Evolutionary conservation across 1,284 basidiomycete genomes (phyloP).

Genomic region (Acaromyces ingoldii): DNA sequence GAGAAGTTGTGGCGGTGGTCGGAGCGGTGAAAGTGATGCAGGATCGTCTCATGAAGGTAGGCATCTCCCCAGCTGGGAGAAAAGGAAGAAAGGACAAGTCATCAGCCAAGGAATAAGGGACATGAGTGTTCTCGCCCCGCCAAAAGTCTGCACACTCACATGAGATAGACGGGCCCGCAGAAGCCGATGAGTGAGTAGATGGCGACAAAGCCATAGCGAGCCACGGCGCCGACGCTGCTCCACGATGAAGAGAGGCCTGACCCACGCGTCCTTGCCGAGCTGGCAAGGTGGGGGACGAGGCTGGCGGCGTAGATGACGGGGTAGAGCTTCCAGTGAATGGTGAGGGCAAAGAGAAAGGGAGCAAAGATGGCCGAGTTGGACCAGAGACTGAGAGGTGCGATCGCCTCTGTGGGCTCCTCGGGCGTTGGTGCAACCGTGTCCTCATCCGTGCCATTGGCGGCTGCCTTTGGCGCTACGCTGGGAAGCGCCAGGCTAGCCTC

Average conservation of each 20-base stretch:
- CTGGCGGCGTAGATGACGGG: slow-evolving; percentile 82
- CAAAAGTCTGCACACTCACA: neutral
- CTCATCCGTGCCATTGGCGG: neutral
- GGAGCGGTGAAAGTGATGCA: slow-evolving; percentile 83
- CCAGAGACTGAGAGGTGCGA: neutral
- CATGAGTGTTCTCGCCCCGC: too few species aligned
- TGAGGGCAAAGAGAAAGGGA: slow-evolving; percentile 35
- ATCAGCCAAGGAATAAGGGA: too few species aligned
- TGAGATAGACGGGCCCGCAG: slow-evolving; percentile 2
- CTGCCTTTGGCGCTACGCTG: neutral
- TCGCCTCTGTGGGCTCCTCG: neutral
- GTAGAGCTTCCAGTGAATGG: slow-evolving; percentile 57
- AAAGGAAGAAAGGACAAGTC: neutral
- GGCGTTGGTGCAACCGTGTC: neutral
- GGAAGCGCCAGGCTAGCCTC: neutral
- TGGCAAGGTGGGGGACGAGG: slow-evolving; percentile 63
- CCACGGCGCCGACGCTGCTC: neutral
- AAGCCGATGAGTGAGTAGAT: slow-evolving; percentile 1
- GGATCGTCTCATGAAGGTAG: slow-evolving; percentile 84
- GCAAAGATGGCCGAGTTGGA: neutral
- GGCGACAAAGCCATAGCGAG: slow-evolving; percentile 6
- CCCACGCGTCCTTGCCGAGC: slow-evolving; percentile 8
- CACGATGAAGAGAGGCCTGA: neutral
- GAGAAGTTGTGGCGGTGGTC: slow-evolving; percentile 99
- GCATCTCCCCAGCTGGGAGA: slow-evolving; percentile 80